These are phyloP conservation scores for Mycena rebaudengoi DNA, from an alignment of 768 basidiomycete species.

Conservation along the genomic window DNA sequence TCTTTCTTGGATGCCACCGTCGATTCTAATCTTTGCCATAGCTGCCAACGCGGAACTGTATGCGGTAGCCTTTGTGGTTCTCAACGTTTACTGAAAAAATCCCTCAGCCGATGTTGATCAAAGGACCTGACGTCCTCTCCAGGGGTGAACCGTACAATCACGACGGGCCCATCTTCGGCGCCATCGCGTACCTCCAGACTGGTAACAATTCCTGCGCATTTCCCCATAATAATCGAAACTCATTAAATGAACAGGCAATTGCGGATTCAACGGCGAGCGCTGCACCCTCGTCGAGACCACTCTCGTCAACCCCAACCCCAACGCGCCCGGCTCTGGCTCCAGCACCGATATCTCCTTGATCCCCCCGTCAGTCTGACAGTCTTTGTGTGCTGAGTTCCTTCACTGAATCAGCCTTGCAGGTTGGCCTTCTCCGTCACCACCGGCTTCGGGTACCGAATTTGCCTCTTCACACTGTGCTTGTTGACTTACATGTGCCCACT, in stretches of 20 bases:
- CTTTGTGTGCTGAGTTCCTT: neutral
- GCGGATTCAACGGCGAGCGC: slow-evolving; percentile 46
- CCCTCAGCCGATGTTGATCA: slow-evolving; percentile 34
- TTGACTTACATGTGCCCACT: neutral
- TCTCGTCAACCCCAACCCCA: slow-evolving; percentile 41
- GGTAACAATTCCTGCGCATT: no score
- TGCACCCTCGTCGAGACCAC: slow-evolving; percentile 45
- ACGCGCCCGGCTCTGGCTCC: slow-evolving; percentile 44
- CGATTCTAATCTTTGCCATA: neutral
- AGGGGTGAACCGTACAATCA: slow-evolving; percentile 36
- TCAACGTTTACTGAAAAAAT: neutral
- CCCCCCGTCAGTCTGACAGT: slow-evolving; percentile 34
- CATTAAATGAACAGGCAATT: slow-evolving; percentile 33
- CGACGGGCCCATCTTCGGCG: slow-evolving; percentile 36
- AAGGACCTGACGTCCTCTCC: slow-evolving; percentile 33
- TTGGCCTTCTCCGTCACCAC: slow-evolving; percentile 44
- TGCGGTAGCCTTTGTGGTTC: no score
- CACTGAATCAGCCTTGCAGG: slow-evolving; percentile 16
- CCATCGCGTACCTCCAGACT: slow-evolving; percentile 40
- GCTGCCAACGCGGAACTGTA: slow-evolving; percentile 25
- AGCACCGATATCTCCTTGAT: slow-evolving; percentile 45
- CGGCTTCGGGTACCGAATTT: slow-evolving; percentile 38
- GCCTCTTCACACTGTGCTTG: neutral
- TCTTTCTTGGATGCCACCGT: no score
- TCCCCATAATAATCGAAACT: no score